Conservation (phyloP, 1,139 yeast genomes). For the Suhomyces panamericanus region DNA sequence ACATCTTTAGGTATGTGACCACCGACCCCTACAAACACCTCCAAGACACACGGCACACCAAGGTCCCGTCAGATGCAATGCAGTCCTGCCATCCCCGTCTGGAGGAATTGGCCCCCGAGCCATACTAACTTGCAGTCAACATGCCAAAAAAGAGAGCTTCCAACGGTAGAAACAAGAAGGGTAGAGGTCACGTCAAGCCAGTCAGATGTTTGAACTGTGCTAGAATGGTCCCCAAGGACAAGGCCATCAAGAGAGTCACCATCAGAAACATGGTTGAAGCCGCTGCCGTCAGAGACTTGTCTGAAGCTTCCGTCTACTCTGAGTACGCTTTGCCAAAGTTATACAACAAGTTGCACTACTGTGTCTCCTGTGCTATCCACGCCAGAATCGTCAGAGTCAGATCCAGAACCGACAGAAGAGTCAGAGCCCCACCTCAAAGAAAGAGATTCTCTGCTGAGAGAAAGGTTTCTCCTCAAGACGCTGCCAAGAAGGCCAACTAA, state of each 20-base stretch:
- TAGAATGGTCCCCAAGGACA: constrained; percentile 99
- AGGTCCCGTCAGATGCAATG: too few relatives aligned
- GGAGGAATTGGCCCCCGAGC: not conserved
- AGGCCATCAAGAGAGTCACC: constrained; percentile 99
- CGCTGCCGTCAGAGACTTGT: constrained; percentile 99
- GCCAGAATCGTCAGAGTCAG: constrained; percentile 99
- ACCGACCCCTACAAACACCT: not conserved
- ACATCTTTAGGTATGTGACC: constrained; percentile 21
- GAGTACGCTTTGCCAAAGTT: constrained; percentile 99
- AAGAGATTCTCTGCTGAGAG: constrained; percentile 97
- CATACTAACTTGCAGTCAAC: constrained; percentile 42
- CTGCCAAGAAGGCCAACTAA: constrained; percentile 84
- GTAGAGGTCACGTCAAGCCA: constrained; percentile 99
- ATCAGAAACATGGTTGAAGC: constrained; percentile 99
- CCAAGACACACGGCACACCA: not conserved
- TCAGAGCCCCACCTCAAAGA: constrained; percentile 99
- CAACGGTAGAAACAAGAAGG: constrained; percentile 99
- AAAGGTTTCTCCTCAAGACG: constrained; percentile 96
- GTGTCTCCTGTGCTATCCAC: constrained; percentile 99
- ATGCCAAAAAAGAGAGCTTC: constrained; percentile 99
- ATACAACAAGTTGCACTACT: constrained; percentile 99
- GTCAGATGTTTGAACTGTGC: constrained; percentile 99
- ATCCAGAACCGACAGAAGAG: constrained; percentile 97
- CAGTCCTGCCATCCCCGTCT: too few relatives aligned
- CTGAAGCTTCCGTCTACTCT: constrained; percentile 98